phyloP scores from a whole-genome alignment of 2,329 filamentous ascomycete genomes.

The Fusarium fujikuroi region DNA sequence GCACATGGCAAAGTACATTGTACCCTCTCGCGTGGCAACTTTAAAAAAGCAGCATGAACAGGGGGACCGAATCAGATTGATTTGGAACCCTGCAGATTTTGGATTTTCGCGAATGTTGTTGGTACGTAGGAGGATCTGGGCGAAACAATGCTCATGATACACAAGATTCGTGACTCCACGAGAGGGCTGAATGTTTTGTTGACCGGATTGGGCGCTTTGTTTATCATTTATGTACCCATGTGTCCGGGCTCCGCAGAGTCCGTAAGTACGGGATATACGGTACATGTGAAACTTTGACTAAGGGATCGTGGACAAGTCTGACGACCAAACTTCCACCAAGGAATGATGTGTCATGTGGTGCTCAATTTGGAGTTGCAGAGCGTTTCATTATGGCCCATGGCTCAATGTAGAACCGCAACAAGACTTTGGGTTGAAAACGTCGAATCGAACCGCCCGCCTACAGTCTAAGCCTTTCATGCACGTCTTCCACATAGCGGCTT shows the following conservation, averaged over 20 bases:
- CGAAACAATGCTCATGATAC: slow-evolving; percentile 8
- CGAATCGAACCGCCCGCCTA: slow-evolving; percentile 22
- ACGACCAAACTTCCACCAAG: background rate
- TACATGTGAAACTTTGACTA: slow-evolving; percentile 1
- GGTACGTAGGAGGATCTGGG: background rate
- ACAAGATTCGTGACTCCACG: slow-evolving; percentile 4
- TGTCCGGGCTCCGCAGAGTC: background rate
- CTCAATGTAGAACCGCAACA: background rate
- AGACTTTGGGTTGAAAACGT: slow-evolving; percentile 3
- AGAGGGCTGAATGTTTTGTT: background rate
- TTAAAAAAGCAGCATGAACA: slow-evolving; percentile 9
- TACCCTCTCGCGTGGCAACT: slow-evolving; percentile 32
- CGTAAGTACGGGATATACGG: background rate
- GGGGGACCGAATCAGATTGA: slow-evolving; percentile 22
- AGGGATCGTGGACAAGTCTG: background rate
- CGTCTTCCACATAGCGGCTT: slow-evolving; percentile 40
- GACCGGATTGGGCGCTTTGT: background rate
- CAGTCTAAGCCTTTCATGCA: slow-evolving; percentile 22
- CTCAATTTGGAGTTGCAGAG: slow-evolving; percentile 16
- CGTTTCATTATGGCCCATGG: background rate
- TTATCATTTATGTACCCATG: background rate
- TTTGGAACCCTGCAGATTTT: slow-evolving; percentile 25
- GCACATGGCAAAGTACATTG: slow-evolving; percentile 46
- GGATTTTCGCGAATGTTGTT: background rate
- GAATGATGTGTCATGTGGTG: background rate